A percentile compares a stretch with the other conserved stretches of the same genome.
Conservation (phyloP, 202 grass and related monocot genomes). For the Carex sylvatica region DNA sequence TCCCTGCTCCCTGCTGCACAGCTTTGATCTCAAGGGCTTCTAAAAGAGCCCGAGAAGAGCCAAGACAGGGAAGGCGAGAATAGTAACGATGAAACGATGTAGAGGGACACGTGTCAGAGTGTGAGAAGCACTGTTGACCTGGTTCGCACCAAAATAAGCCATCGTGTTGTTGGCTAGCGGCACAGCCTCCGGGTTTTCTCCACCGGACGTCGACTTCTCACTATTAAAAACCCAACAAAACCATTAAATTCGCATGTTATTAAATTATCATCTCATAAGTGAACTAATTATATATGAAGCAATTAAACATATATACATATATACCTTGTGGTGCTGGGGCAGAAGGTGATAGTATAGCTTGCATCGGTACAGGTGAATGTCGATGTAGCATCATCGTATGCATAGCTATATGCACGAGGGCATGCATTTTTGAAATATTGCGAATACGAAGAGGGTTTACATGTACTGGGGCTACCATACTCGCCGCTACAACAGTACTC, state of each 20-base stretch:
- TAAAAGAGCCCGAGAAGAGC: not conserved
- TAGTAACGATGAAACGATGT: not conserved
- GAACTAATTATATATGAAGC: not conserved
- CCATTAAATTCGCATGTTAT: not conserved
- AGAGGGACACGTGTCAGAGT: not conserved
- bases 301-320: too few species aligned
- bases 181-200: conserved; percentile 40
- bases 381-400: conserved; percentile 82
- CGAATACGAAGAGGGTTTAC: conserved; percentile 68
- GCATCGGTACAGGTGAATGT: conserved; percentile 79
- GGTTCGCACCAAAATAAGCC: conserved; percentile 48
- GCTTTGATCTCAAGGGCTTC: too few species aligned
- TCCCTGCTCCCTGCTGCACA: too few species aligned
- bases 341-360: conserved; percentile 84
- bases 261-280: not conserved
- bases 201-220: conserved; percentile 40
- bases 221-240: conserved; percentile 22
- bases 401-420: conserved; percentile 84
- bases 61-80: not conserved
- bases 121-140: conserved; percentile 18
- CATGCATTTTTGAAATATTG: conserved; percentile 84
- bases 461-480: conserved; percentile 67
- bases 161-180: conserved; percentile 35
- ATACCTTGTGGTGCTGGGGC: conserved; percentile 71
- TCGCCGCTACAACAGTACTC: conserved; percentile 79